Evolutionary conservation across 2,329 filamentous ascomycete genomes (phyloP).

Genomic region (Zarea fungicola): DNA sequence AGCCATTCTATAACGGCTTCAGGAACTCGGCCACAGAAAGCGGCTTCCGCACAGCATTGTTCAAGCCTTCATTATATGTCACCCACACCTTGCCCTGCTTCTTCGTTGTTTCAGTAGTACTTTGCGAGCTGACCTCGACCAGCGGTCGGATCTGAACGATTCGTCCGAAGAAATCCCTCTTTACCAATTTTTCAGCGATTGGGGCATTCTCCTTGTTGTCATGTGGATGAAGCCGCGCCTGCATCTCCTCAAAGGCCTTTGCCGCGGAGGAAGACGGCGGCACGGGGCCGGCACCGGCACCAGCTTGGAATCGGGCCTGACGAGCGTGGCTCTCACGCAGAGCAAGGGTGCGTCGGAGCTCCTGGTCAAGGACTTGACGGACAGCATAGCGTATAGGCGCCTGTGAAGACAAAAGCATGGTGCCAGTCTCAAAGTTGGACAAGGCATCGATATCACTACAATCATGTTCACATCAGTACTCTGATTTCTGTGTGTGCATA

Average conservation of each 20-base stretch:
- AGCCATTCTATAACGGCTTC: no score
- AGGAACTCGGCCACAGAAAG: constrained; percentile 77
- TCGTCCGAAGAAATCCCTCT: constrained; percentile 82
- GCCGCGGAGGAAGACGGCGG: constrained; percentile 14
- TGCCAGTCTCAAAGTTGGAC: constrained; percentile 65
- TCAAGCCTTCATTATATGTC: constrained; percentile 83
- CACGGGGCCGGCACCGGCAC: constrained; percentile 25
- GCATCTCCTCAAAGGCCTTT: constrained; percentile 34
- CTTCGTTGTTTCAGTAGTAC: constrained; percentile 29
- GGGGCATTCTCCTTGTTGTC: constrained; percentile 29
- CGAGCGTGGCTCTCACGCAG: constrained; percentile 61
- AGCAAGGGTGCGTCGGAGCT: constrained; percentile 69
- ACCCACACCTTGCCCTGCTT: constrained; percentile 70
- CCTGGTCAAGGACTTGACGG: constrained; percentile 86
- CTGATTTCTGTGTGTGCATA: no score
- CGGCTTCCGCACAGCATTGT: constrained; percentile 87
- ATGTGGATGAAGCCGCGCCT: constrained; percentile 21
- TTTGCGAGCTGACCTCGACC: constrained; percentile 37
- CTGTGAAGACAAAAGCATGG: constrained; percentile 50
- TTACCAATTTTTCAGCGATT: constrained; percentile 41
- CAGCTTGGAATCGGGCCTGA: constrained; percentile 59
- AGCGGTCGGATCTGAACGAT: constrained; percentile 47
- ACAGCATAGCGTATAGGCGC: constrained; percentile 86
- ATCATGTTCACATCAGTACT: no score
- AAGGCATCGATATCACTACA: constrained; percentile 74